These are phyloP conservation scores for Teunomyces funiuensis DNA, from an alignment of 805 yeast species.

Conservation along the genomic window DNA sequence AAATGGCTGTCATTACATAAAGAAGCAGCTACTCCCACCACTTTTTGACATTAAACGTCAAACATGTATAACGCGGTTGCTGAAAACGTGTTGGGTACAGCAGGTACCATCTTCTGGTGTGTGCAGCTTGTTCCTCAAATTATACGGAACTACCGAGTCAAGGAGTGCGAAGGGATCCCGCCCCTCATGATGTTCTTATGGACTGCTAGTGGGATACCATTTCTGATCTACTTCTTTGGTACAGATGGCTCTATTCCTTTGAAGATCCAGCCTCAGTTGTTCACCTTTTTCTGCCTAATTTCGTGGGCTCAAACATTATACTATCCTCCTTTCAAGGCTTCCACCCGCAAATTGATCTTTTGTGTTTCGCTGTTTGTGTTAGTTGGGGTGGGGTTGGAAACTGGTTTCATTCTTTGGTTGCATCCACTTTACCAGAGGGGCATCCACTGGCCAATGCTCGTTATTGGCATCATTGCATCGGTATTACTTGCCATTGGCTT, in stretches of 20 bases:
- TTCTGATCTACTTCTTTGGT: constrained; percentile 77
- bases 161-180: constrained; percentile 85
- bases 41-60: background rate
- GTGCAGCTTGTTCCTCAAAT: constrained; percentile 87
- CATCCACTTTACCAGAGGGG: constrained; percentile 49
- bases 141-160: constrained; percentile 65
- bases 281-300: constrained; percentile 64
- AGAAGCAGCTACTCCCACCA: background rate
- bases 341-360: constrained; percentile 33
- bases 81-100: constrained; percentile 76
- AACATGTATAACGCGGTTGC: constrained; percentile 44
- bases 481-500: constrained; percentile 74
- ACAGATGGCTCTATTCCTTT: constrained; percentile 73
- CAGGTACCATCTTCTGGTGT: constrained; percentile 93
- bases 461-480: constrained; percentile 81
- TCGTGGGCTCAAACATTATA: constrained; percentile 62
- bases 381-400: constrained; percentile 58
- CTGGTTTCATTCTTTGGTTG: constrained; percentile 71
- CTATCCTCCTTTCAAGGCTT: constrained; percentile 64
- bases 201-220: constrained; percentile 74
- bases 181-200: constrained; percentile 86
- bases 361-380: constrained; percentile 39
- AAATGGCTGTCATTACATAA: background rate
- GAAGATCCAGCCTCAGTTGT: constrained; percentile 84
- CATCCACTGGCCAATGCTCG: constrained; percentile 74